A percentile compares a stretch with the other conserved stretches of the same genome.
phyloP scores from a whole-genome alignment of 2,329 filamentous ascomycete species.

The Beauveria pseudobassiana region DNA sequence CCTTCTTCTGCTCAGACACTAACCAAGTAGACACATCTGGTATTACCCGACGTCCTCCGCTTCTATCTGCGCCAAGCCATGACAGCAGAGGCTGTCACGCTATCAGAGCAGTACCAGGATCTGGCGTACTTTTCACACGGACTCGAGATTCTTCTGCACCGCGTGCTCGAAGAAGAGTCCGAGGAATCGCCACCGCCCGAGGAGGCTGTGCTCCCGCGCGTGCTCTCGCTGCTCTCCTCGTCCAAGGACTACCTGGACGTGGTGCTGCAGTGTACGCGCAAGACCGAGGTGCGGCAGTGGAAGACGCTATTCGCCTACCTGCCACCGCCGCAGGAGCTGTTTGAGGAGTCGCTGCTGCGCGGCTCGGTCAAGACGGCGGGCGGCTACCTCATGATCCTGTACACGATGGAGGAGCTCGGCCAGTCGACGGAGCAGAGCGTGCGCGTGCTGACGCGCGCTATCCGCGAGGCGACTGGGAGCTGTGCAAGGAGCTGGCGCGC shows the following conservation, averaged over 20 bases:
- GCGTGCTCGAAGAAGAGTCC: slow-evolving; percentile 90
- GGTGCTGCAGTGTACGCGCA: slow-evolving; percentile 91
- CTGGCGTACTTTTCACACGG: slow-evolving; percentile 91
- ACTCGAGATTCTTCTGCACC: slow-evolving; percentile 83
- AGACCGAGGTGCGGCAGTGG: slow-evolving; percentile 94
- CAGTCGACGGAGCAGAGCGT: slow-evolving; percentile 71
- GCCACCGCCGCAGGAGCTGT: slow-evolving; percentile 82
- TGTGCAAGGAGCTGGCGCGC: slow-evolving; percentile 91
- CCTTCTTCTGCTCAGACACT: not conserved
- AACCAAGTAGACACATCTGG: slow-evolving; percentile 68
- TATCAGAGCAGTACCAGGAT: slow-evolving; percentile 79
- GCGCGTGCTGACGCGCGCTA: slow-evolving; percentile 71
- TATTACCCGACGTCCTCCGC: slow-evolving; percentile 80
- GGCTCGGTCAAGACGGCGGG: slow-evolving; percentile 90
- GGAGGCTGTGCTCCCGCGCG: slow-evolving; percentile 56
- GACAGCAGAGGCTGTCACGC: slow-evolving; percentile 69
- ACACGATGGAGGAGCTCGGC: slow-evolving; percentile 67
- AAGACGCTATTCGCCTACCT: slow-evolving; percentile 86
- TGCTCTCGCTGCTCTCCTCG: slow-evolving; percentile 58
- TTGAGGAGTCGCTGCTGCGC: slow-evolving; percentile 81
- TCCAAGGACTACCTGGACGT: slow-evolving; percentile 88
- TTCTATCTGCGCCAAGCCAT: slow-evolving; percentile 70
- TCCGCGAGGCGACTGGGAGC: slow-evolving; percentile 83
- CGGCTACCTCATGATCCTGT: slow-evolving; percentile 89
- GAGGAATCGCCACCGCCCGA: slow-evolving; percentile 60